phyloP scores from a whole-genome alignment of 192 early-diverging fungal genomes.

The Mortierella antarctica region DNA sequence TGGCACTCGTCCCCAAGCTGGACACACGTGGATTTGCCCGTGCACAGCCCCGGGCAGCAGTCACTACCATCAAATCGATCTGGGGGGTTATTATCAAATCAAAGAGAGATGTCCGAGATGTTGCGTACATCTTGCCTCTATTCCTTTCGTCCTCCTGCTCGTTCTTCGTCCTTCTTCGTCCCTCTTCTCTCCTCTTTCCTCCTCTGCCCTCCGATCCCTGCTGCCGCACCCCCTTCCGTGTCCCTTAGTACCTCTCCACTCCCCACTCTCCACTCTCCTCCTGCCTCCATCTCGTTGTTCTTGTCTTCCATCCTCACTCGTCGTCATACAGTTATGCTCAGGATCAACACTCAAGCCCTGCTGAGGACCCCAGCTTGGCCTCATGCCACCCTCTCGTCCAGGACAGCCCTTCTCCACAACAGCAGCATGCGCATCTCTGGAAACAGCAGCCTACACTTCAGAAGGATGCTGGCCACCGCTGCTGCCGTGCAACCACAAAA shows the following conservation, averaged over 20 bases:
- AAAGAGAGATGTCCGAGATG: neutral
- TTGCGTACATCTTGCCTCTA: constrained; percentile 1
- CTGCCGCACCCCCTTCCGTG: neutral
- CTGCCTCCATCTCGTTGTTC: neutral
- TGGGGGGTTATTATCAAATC: too few species aligned
- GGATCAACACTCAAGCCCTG: constrained; percentile 14
- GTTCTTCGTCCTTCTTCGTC: constrained; percentile 2
- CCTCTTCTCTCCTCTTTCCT: neutral
- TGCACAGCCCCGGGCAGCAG: too few species aligned
- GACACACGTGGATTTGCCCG: too few species aligned
- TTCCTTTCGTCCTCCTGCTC: constrained; percentile 6
- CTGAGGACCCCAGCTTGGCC: constrained; percentile 6
- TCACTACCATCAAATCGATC: too few species aligned
- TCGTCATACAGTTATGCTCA: constrained; percentile 7
- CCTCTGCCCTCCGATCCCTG: neutral
- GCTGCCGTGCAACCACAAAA: constrained; percentile 69
- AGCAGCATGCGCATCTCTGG: neutral
- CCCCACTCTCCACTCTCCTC: too few species aligned
- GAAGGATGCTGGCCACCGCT: constrained; percentile 44
- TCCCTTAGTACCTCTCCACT: neutral
- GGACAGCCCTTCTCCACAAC: neutral
- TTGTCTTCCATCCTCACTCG: neutral
- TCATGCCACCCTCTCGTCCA: neutral
- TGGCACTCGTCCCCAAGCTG: too few species aligned
- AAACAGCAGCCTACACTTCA: constrained; percentile 6